Evolutionary conservation across 139 green algal genomes (phyloP), one percentile per base, ranked within the genome.

Genomic region (Chlorella sorokiniana): DNA sequence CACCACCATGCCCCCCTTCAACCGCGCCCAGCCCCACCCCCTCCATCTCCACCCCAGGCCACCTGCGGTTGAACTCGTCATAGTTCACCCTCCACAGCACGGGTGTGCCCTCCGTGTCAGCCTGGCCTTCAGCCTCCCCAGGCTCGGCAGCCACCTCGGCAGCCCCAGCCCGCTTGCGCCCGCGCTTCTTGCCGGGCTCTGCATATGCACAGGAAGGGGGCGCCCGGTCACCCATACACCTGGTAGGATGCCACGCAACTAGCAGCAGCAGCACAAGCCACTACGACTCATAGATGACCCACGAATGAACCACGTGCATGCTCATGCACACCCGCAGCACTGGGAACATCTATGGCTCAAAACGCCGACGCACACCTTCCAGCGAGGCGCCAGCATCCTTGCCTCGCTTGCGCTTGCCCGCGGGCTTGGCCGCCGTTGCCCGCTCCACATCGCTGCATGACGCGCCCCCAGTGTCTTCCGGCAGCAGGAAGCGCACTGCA

Each of bases 51-150:
- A 3, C 7, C 8, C 7, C 10, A 5, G 52, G 45, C 69, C 89
- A 89, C 59, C 90, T 85, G 22, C 90, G 69, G 85, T 95, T 95
- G 84, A 94, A 93, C 85, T 94, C 91, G 40, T 94, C 89, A 5
- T 71, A 76, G 75, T 93, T 94, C 10, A 93, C 82, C 2, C 89
- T 77, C 89, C 90, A 94, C 70, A 94, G 87, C 37, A 94, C 73
- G 0, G 37, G 71, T 11, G 48, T 33, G 31, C 33, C 37, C 10
- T n/a, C 54, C 7, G 37, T 42, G 63, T 63, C n/a, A 20, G n/a
- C 27, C 29, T 16, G 54, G n/a, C 10, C 62, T 31, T 2, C 45
- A 11, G 37, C 29, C 1, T 31, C 25, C 8, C 45, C 76, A 8
- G 38, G 42, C 51, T 16, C 73, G 0, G 37, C 54, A 4, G 44